Evolutionary conservation across 1,284 basidiomycete genomes (phyloP), one percentile per base, ranked within the genome.

Genomic region (Apiotrichum sp.): DNA sequence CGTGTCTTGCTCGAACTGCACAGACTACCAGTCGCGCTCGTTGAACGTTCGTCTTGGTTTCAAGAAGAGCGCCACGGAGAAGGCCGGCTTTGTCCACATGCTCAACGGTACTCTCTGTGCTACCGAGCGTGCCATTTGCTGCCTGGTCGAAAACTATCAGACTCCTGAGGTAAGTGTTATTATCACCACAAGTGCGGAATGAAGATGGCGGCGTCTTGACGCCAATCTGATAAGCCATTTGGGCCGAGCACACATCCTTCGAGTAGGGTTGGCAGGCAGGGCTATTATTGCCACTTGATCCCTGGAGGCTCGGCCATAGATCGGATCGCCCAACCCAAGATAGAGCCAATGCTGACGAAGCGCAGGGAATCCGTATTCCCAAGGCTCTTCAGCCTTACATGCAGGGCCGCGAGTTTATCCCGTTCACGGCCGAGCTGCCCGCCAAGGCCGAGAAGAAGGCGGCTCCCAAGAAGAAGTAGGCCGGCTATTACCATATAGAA

Each of bases 81-180:
- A 90, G 62, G 91, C 93, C 70, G 79, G 89, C 11, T 97, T 95
- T 75, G 92, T 93, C 3, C 93, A 97, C 80, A 97, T 97, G 92
- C 79, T 96, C 70, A 97, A 96, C 77, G 95, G 96, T 48, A 99
- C 96, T 0, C 82, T 99, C 36, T 97, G 93, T 66, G 95, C 96
- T 2, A 98, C 95, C 0, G 91, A 96, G 78, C 87, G 95, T 44
- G 91, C 95, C 1, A 79, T 98, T 33, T 98, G 95, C 78, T 98
- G 96, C 77, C 70, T 99, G 47, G 95, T 93, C n/a, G 95, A 99
- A 78, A 98, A 98, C 78, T 93, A 93, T 75, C 96, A 98, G 79
- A 98, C 93, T 1, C 82, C 86, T 0, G 92, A 97, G 56, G 91
- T 93, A 69, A 63, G 84, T 78, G 22, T 22, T 22, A 22, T 22